phyloP scores from a whole-genome alignment of 805 yeast species.

The Starmerella floricola region DNA sequence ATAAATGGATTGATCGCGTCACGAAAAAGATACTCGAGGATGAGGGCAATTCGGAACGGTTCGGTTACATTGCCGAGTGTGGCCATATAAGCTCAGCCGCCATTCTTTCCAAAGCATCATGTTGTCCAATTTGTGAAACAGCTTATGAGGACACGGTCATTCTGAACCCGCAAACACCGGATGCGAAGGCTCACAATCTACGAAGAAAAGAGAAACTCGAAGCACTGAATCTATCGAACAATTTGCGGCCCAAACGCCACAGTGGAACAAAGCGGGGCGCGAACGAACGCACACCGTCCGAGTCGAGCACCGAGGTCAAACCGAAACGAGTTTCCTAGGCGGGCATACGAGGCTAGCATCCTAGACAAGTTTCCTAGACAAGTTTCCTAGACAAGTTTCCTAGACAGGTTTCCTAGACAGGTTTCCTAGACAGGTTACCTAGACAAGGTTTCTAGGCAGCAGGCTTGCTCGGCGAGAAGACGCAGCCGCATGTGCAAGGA shows the following conservation, averaged over 20 bases:
- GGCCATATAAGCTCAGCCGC: slow-evolving; percentile 25
- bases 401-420: too few relatives aligned
- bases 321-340: background rate
- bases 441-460: too few relatives aligned
- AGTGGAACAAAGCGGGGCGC: slow-evolving; percentile 1
- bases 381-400: too few relatives aligned
- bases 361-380: too few relatives aligned
- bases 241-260: slow-evolving; percentile 22
- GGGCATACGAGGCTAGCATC: too few relatives aligned
- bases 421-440: too few relatives aligned
- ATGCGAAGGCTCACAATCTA: slow-evolving; percentile 17
- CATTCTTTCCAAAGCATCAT: slow-evolving; percentile 17
- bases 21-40: slow-evolving; percentile 27
- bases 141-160: slow-evolving; percentile 26
- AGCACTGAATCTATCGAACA: slow-evolving; percentile 30
- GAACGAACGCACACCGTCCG: too few relatives aligned
- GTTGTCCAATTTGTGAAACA: slow-evolving; percentile 31
- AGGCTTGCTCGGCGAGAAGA: too few relatives aligned
- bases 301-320: too few relatives aligned
- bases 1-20: slow-evolving; percentile 34
- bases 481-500: background rate
- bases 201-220: slow-evolving; percentile 24
- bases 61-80: slow-evolving; percentile 35
- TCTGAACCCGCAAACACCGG: slow-evolving; percentile 31
- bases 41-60: slow-evolving; percentile 30